A percentile compares a stretch with the other conserved stretches of the same genome.
Evolutionary conservation across 2,329 filamentous ascomycete genomes (phyloP).

Genomic region (Arthrobotrys conoides): DNA sequence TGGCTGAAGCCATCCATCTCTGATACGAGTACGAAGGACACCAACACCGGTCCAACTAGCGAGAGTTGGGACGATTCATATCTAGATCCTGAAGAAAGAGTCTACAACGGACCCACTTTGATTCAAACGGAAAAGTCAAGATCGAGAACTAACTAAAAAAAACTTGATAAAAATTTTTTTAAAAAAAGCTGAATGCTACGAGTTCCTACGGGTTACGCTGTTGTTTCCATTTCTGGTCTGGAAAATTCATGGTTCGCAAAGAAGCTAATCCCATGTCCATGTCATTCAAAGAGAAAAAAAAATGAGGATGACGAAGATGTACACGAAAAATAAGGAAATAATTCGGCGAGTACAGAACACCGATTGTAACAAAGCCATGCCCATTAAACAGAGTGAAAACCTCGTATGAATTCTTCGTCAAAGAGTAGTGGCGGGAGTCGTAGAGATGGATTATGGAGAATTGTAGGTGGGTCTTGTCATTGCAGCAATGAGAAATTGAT

Average conservation of each 20-base stretch:
- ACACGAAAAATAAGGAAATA: constrained; percentile 49
- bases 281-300: constrained; percentile 46
- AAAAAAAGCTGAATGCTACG: no score
- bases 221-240: constrained; percentile 30
- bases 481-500: constrained; percentile 20
- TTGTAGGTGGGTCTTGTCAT: constrained; percentile 8
- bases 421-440: constrained; percentile 40
- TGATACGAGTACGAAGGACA: not conserved
- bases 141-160: no score
- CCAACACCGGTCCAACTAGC: not conserved
- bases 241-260: constrained; percentile 49
- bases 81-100: constrained; percentile 15
- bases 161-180: not conserved
- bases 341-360: constrained; percentile 40
- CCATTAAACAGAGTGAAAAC: constrained; percentile 61
- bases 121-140: not conserved
- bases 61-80: constrained; percentile 3
- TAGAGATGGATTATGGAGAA: constrained; percentile 48
- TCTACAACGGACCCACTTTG: not conserved
- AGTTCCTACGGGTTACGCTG: constrained; percentile 24
- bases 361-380: constrained; percentile 60
- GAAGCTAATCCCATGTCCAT: constrained; percentile 48
- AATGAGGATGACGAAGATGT: constrained; percentile 39
- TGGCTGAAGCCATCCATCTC: constrained; percentile 5
- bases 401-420: constrained; percentile 47